Evolutionary conservation across 768 basidiomycete species (phyloP), one percentile per base, ranked within the genome.

Genomic region (Leccinum aurantiacum): DNA sequence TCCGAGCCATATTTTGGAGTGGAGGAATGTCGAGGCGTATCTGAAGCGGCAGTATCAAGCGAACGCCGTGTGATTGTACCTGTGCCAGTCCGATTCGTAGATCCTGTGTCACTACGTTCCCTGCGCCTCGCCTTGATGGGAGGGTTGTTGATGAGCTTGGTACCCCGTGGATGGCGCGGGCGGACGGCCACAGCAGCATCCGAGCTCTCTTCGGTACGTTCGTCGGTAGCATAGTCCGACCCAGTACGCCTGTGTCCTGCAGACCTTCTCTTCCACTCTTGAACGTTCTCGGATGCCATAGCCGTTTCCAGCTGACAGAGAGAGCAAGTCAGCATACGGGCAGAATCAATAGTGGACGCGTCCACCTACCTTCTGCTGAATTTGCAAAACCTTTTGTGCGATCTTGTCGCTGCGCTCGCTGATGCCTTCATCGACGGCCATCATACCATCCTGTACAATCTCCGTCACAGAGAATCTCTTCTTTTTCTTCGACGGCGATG

Each of bases 401-500:
- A 97, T 95, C 69, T 84, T 86, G 66, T 95, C 94, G 64, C 89
- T 93, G 71, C 88, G 87, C 69, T 87, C 82, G 63, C 84, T 90
- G 71, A 95, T 92, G 49, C 88, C 87, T 71, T 91, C 88, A 65
- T 93, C 92, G 15, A 92, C 90, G n/a, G 90, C 91, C 59, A 78
- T 82, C 88, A 93, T 92, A 24, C 87, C 87, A 69, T 91, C 90
- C 64, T 89, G 89, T 50, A 80, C 80, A 41, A 74, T 69, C 63
- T 89, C 90, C 9, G 85, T 82, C 10, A 87, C 88, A 2, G 91
- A 92, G 75, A 93, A 94, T 11, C 91, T 82, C 74, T 92, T 92
- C 80, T 85, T 87, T 75, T 81, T 46, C 44, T 46, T 84, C 46
- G 73, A 68, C 19, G 79, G 76, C 2, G 81, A 76, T 22, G 67